A percentile compares a stretch with the other conserved stretches of the same genome.
phyloP scores from a whole-genome alignment of 2,329 filamentous ascomycete species.

The Alternaria longipes region DNA sequence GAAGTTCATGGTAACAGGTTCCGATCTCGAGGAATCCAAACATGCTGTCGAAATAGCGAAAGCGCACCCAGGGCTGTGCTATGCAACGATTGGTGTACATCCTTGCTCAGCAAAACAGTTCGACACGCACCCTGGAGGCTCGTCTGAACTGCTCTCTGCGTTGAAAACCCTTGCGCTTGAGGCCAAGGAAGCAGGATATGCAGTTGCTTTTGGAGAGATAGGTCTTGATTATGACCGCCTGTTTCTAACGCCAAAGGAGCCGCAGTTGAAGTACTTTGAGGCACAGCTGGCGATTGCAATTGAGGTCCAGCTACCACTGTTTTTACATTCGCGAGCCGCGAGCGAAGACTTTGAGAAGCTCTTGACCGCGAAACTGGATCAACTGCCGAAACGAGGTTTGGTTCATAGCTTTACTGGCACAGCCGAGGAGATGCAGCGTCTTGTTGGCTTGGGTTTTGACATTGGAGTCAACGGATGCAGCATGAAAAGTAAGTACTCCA shows the following conservation, averaged over 20 bases:
- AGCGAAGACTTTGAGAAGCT: constrained; percentile 78
- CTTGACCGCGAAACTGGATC: constrained; percentile 69
- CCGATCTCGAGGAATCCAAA: constrained; percentile 79
- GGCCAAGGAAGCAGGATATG: constrained; percentile 66
- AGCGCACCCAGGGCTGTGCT: constrained; percentile 80
- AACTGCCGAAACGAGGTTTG: constrained; percentile 77
- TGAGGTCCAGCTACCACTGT: constrained; percentile 81
- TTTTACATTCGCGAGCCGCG: constrained; percentile 90
- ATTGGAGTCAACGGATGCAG: constrained; percentile 97
- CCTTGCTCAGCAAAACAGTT: constrained; percentile 88
- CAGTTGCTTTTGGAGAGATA: constrained; percentile 89
- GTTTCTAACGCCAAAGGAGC: constrained; percentile 78
- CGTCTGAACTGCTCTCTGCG: constrained; percentile 63
- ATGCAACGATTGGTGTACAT: constrained; percentile 91
- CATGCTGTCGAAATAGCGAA: constrained; percentile 78
- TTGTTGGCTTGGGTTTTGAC: constrained; percentile 83
- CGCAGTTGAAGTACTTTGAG: constrained; percentile 86
- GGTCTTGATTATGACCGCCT: constrained; percentile 96
- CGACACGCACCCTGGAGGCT: constrained; percentile 67
- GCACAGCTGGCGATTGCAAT: constrained; percentile 82
- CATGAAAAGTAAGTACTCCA: constrained; percentile 72
- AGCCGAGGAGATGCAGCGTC: constrained; percentile 79
- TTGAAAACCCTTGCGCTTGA: constrained; percentile 72
- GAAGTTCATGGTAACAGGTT: constrained; percentile 94
- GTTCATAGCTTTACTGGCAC: constrained; percentile 97